Evolutionary conservation across 2,329 filamentous ascomycete species (phyloP).

Genomic region (Diaporthe sp.): DNA sequence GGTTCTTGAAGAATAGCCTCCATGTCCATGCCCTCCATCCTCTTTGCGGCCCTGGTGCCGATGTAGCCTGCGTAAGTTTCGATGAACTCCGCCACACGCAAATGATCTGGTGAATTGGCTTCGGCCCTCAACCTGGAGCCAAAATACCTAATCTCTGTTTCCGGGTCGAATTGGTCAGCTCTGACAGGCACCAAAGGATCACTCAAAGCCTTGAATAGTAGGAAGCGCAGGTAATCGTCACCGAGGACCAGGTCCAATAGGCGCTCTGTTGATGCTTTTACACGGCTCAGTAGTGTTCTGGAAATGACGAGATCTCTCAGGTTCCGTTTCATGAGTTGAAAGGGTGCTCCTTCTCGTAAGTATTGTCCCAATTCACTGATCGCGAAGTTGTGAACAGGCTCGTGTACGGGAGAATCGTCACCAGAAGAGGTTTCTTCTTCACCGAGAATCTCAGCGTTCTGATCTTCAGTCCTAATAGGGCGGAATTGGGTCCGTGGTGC

Average conservation of each 20-base stretch:
- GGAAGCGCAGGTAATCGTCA: background rate
- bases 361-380: background rate
- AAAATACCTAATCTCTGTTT: background rate
- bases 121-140: background rate
- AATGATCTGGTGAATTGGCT: background rate
- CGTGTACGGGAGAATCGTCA: background rate
- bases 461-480: background rate
- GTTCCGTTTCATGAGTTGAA: background rate
- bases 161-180: background rate
- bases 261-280: background rate
- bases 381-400: background rate
- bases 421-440: background rate
- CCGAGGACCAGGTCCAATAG: background rate
- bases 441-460: background rate
- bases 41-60: background rate
- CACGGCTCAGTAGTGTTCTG: background rate
- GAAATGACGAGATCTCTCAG: background rate
- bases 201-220: background rate
- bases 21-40: background rate
- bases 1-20: background rate
- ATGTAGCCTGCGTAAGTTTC: background rate
- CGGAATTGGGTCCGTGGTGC: background rate
- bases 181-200: background rate
- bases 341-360: background rate
- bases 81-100: background rate